These are phyloP conservation scores for Exophiala lecanii-corni DNA, from an alignment of 2,329 filamentous ascomycete species.

Conservation along the genomic window DNA sequence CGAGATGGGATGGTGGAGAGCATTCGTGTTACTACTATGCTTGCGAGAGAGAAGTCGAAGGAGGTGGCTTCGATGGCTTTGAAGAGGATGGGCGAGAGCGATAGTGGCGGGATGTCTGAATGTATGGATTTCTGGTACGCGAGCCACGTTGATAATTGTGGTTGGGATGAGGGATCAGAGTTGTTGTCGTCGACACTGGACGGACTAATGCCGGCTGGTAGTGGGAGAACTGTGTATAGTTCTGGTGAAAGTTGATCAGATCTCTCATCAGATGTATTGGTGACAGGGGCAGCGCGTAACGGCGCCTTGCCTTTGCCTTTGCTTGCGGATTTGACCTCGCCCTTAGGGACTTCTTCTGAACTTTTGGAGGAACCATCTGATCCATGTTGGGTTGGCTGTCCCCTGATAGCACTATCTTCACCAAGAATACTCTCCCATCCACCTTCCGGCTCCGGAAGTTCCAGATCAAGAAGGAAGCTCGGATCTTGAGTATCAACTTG, in stretches of 20 bases:
- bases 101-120: background rate
- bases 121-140: slow-evolving; percentile 6
- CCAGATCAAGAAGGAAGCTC: slow-evolving; percentile 16
- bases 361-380: background rate
- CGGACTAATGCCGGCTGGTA: background rate
- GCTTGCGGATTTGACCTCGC: background rate
- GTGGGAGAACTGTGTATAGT: background rate
- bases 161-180: background rate
- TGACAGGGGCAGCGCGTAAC: background rate
- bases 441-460: slow-evolving; percentile 27
- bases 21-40: slow-evolving; percentile 11
- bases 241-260: background rate
- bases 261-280: background rate
- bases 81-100: slow-evolving; percentile 10
- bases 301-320: slow-evolving; percentile 2
- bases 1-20: slow-evolving; percentile 23
- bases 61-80: slow-evolving; percentile 15
- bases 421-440: slow-evolving; percentile 25
- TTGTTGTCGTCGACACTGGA: background rate
- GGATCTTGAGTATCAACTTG: background rate
- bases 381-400: background rate
- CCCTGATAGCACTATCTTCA: slow-evolving; percentile 1
- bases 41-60: slow-evolving; percentile 14
- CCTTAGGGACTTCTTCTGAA: background rate
- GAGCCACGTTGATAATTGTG: slow-evolving; percentile 4